These are phyloP conservation scores for Sicyos baderoa DNA, from an alignment of 306 rosid species.

Conservation along the genomic window DNA sequence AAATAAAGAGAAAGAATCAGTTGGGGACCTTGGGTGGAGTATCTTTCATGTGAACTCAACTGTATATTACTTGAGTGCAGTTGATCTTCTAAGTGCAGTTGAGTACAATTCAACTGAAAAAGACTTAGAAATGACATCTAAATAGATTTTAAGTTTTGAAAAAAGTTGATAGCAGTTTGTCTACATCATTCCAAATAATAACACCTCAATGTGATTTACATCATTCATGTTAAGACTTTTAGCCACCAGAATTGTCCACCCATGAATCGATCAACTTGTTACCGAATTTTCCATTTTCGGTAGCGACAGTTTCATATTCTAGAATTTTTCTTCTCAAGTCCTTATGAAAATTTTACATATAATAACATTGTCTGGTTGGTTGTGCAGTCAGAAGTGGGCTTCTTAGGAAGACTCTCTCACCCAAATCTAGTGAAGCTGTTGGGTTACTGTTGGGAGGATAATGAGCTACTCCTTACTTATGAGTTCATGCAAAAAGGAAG, in stretches of 20 bases:
- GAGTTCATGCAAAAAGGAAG: conserved; percentile 97
- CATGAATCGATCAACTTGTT: not conserved
- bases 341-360: not conserved
- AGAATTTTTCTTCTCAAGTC: not conserved
- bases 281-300: not conserved
- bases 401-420: conserved; percentile 83
- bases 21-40: no score
- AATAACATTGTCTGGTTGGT: conserved; percentile 7
- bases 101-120: no score
- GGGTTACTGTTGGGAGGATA: conserved; percentile 82
- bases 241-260: not conserved
- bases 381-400: conserved; percentile 79
- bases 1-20: not conserved
- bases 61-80: no score
- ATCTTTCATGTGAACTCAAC: no score
- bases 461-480: conserved; percentile 66
- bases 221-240: not conserved
- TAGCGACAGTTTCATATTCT: not conserved
- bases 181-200: not conserved
- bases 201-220: not conserved
- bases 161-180: not conserved
- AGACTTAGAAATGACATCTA: no score
- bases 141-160: no score
- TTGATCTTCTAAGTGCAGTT: not conserved
- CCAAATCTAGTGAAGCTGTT: conserved; percentile 82